Base-by-base conservation (phyloP, 169 alveolate genomes). In the Cyclospora cayetanensis region DNA sequence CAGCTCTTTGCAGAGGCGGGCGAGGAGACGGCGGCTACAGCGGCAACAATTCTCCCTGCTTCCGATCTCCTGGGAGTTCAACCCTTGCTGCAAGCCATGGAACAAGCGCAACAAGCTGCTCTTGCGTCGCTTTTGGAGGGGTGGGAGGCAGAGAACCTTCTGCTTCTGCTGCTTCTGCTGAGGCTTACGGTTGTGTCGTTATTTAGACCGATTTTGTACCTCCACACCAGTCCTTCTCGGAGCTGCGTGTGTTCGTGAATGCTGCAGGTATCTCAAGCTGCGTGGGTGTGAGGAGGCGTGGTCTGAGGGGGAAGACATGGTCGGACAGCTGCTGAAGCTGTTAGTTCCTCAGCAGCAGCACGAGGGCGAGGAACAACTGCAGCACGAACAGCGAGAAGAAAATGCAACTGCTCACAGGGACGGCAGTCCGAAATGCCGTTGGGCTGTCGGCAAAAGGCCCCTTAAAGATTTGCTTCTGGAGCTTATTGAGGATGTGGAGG, bases 111-210 rank as follows among this genome's bases (percentile, higher is more conserved):
- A n/a, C n/a, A n/a, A n/a, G n/a, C n/a, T n/a, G 70, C 70, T n/a
- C 35, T 31, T n/a, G 70, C 99, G 98, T 94, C 99, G 99, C 5
- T 99, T 98, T 92, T 98, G 42, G 97, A 27, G 42, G 29, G 79
- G 25, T 66, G 79, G 15, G 79, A 22, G 42, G 35, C 41, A 66
- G 79, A 9, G 79, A 66, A 27, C 4, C 79, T 34, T 25, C 25
- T 66, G 15, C 25, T 15, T 66, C 79, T 66, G 79, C 79, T 66
- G 79, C 79, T 50, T 9, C 60, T 50, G 60, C 60, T 18, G 60
- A 11, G 25, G 60, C 60, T 50, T 18, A 50, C 60, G 9, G 60
- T 18, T 50, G 60, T 50, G 25, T 11, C 60, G 60, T 50, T 18
- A n/a, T n/a, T n/a, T n/a, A n/a, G n/a, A n/a, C n/a, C 22, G 22